phyloP scores from a whole-genome alignment of 345 rosid species.

The Aquilaria malaccensis region DNA sequence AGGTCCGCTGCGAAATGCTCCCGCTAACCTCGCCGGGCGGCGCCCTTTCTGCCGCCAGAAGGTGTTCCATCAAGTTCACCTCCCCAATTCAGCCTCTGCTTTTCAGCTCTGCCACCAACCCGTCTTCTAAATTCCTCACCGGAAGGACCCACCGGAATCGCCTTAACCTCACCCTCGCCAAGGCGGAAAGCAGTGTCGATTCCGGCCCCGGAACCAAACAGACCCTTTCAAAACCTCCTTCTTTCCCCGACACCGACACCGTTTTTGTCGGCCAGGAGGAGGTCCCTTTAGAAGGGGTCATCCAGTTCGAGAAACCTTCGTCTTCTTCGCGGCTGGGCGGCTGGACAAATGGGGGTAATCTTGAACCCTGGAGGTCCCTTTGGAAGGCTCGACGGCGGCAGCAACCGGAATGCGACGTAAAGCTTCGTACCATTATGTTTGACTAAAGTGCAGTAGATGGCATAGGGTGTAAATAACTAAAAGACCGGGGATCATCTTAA shows the following conservation, averaged over 20 bases:
- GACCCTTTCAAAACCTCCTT: slow-evolving; percentile 18
- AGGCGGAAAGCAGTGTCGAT: slow-evolving; percentile 52
- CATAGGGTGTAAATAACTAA: too few species aligned
- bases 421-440: too few species aligned
- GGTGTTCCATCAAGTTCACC: slow-evolving; percentile 16
- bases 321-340: slow-evolving; percentile 25
- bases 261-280: slow-evolving; percentile 56
- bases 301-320: slow-evolving; percentile 71
- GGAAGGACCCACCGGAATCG: slow-evolving; percentile 11
- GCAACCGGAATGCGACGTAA: too few species aligned
- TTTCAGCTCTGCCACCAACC: slow-evolving; percentile 17
- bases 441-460: too few species aligned
- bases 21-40: slow-evolving; percentile 45
- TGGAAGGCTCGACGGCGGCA: too few species aligned
- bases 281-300: slow-evolving; percentile 84
- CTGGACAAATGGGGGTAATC: slow-evolving; percentile 69
- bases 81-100: slow-evolving; percentile 23
- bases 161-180: slow-evolving; percentile 41
- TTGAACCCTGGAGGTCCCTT: too few species aligned
- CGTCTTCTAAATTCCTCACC: slow-evolving; percentile 20
- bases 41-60: slow-evolving; percentile 33
- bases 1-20: slow-evolving; percentile 27
- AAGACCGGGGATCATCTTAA: too few species aligned
- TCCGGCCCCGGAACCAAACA: slow-evolving; percentile 33
- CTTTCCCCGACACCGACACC: slow-evolving; percentile 27